Evolutionary conservation across 805 yeast genomes (phyloP).

Genomic region (Cyberlindnera americana): DNA sequence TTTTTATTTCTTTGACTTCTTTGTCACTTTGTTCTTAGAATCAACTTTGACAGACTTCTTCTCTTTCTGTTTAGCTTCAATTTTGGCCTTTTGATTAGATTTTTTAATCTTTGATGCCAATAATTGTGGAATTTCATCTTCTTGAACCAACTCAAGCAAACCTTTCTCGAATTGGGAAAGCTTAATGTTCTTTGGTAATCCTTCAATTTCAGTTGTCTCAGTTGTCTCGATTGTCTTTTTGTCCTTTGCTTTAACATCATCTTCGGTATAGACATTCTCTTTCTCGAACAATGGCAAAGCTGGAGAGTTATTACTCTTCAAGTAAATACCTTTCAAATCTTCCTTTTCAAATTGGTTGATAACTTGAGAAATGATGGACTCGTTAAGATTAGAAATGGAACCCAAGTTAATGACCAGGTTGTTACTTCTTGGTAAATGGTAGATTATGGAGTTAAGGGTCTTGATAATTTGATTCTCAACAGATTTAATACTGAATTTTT

Average conservation of each 20-base stretch:
- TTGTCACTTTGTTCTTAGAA: conserved; percentile 16
- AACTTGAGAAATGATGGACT: conserved; percentile 50
- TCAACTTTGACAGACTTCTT: conserved; percentile 10
- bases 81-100: conserved; percentile 31
- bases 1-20: no score
- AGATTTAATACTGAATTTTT: conserved; percentile 43
- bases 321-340: conserved; percentile 52
- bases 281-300: conserved; percentile 78
- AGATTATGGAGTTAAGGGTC: conserved; percentile 54
- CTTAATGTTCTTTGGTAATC: conserved; percentile 38
- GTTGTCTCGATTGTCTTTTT: conserved; percentile 4
- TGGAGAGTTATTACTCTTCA: conserved; percentile 73
- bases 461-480: conserved; percentile 57
- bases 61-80: conserved; percentile 10
- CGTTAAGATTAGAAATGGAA: conserved; percentile 37
- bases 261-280: conserved; percentile 42
- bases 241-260: conserved; percentile 23
- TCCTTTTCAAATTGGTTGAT: conserved; percentile 42
- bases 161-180: conserved; percentile 68
- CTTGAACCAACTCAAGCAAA: conserved; percentile 79
- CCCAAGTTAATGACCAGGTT: conserved; percentile 69
- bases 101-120: conserved; percentile 53
- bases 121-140: conserved; percentile 58
- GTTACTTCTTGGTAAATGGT: conserved; percentile 70
- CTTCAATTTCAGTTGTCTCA: conserved; percentile 26